phyloP scores from a whole-genome alignment of 78 protist species.

The Dictyostelium firmibasis region DNA sequence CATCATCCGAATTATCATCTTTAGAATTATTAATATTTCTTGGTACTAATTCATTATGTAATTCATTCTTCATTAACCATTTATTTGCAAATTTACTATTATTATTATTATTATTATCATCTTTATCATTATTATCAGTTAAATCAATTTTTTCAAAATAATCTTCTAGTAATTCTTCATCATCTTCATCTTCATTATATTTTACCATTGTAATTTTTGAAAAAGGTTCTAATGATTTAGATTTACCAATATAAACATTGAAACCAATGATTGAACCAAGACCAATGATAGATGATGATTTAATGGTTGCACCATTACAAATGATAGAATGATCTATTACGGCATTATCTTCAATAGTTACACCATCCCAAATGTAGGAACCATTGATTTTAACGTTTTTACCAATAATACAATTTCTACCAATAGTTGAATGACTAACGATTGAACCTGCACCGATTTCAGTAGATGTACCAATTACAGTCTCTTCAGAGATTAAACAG shows the following conservation, averaged over 20 bases:
- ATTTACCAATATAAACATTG: slow-evolving; percentile 44
- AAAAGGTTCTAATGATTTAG: slow-evolving; percentile 5
- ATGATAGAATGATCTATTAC: slow-evolving; percentile 50
- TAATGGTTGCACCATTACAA: slow-evolving; percentile 30
- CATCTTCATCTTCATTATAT: slow-evolving; percentile 15
- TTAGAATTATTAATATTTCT: background rate
- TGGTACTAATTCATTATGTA: slow-evolving; percentile 28
- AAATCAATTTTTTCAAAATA: background rate
- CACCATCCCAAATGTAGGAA: slow-evolving; percentile 86
- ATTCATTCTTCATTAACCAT: background rate
- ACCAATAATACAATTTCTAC: slow-evolving; percentile 83
- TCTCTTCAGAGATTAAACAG: slow-evolving; percentile 51
- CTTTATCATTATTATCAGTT: background rate
- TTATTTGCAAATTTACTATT: background rate
- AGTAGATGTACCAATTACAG: slow-evolving; percentile 16
- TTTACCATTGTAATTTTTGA: slow-evolving; percentile 26
- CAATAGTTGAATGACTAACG: slow-evolving; percentile 73
- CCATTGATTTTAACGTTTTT: slow-evolving; percentile 64
- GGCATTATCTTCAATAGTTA: slow-evolving; percentile 66
- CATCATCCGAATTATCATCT: background rate
- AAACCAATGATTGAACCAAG: slow-evolving; percentile 72
- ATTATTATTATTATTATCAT: background rate
- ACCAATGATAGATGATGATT: background rate
- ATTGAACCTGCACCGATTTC: slow-evolving; percentile 67
- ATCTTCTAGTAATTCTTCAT: background rate